phyloP scores from a whole-genome alignment of 805 yeast genomes.

The Saccharomycopsis vini region DNA sequence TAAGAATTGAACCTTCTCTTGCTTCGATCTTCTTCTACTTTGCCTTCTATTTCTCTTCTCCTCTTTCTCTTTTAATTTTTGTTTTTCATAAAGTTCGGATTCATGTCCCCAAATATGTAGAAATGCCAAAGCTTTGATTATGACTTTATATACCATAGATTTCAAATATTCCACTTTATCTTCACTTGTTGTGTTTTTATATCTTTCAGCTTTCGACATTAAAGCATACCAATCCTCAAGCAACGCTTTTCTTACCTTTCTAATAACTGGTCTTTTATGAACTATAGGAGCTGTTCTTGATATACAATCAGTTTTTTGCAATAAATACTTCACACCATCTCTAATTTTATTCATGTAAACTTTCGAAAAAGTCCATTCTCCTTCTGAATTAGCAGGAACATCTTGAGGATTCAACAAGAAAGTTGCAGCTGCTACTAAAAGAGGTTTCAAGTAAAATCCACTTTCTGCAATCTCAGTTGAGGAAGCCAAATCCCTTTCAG shows the following conservation, averaged over 20 bases:
- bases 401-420: constrained; percentile 59
- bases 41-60: constrained; percentile 20
- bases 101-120: constrained; percentile 67
- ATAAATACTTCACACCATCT: constrained; percentile 59
- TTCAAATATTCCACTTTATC: constrained; percentile 55
- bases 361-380: constrained; percentile 44
- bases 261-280: constrained; percentile 48
- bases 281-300: constrained; percentile 68
- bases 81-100: constrained; percentile 36
- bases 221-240: constrained; percentile 76
- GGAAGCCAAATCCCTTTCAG: constrained; percentile 4
- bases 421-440: constrained; percentile 56
- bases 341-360: constrained; percentile 54
- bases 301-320: constrained; percentile 63
- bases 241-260: constrained; percentile 57
- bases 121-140: constrained; percentile 55
- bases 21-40: constrained; percentile 26
- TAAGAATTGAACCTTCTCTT: constrained; percentile 37
- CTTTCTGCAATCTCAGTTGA: constrained; percentile 29
- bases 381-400: constrained; percentile 29
- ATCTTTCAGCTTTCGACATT: constrained; percentile 68
- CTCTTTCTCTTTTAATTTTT: constrained; percentile 17
- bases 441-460: constrained; percentile 44
- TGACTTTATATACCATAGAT: constrained; percentile 55
- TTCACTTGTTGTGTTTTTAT: constrained; percentile 51